Base-by-base conservation (phyloP, 2,329 filamentous ascomycete genomes). In the Alternaria sp. region DNA sequence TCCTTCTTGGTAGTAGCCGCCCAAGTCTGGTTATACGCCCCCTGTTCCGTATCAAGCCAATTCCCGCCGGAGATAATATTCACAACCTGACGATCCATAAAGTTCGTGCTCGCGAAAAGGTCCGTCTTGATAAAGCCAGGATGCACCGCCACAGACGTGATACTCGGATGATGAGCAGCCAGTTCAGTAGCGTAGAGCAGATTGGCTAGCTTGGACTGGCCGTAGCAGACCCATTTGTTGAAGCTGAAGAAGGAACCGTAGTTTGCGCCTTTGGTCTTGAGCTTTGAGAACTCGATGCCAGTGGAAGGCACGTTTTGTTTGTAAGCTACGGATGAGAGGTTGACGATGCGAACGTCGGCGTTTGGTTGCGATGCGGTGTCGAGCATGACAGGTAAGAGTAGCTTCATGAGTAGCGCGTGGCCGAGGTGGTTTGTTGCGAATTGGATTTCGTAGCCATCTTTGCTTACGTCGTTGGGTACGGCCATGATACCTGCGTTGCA, bases 341-440 rank as follows among this genome's bases (percentile, higher is more conserved):
- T 80, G 40, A 85, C 70, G 60, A 86, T 77, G 17, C 85, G 80
- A 3, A 85, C 83, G 57, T 85, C 83, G 6, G 77, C 68, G n/a
- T 69, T 69, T 0, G 73, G 72, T 19, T 74, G 17, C 59, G 78
- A 65, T 10, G 82, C 81, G 0, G 84, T 85, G 21, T 76, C 63
- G 10, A 80, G 73, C 47, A 86, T 68, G 0, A 72, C 73, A 1
- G 82, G 83, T 1, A 84, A 68, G 1, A 86, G 77, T 1, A 84
- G 74, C 45, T 81, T 82, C 7, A 79, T 84, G 13, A 86, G 67
- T 0, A 85, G 76, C 3, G 82, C 81, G 62, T 84, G 84, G 15
- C 83, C 84, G 59, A 86, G 73, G 73, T 85, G 81, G 65, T 86
- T 85, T 7, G 81, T 85, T 23, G 82, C 84, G 61, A 85, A 82